Base-by-base conservation (phyloP, 768 basidiomycete species). In the Exidia glandulosa region DNA sequence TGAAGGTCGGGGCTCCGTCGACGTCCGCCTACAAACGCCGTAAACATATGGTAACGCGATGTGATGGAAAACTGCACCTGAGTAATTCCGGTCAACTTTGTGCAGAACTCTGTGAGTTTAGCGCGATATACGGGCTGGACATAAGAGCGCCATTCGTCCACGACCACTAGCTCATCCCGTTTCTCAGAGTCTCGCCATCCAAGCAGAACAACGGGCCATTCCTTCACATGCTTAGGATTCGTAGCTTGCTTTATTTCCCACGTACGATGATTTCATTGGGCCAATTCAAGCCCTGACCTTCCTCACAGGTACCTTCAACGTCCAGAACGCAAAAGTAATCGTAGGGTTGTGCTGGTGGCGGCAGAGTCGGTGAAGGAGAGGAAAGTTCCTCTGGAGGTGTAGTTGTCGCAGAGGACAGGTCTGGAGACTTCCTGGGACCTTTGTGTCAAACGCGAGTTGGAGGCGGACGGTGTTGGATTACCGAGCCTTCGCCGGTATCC, bases 231-330 rank as follows among this genome's bases (percentile, higher is more conserved):
- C 48, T 9, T 48, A 6, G 47, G 30, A 54, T 14, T 14, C 27
- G 55, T 36, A 59, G 56, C 31, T 33, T 56, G 56, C 55, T 57
- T 63, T 30, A 60, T 58, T 56, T 52, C 61, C 50, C 59, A 79
- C 86, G 68, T 70, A 90, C 95, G 63, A 98, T 96, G 59, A 98
- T 94, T 74, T 98, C 95, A 72, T 96, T 96, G 2, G 94, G 90
- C 73, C 85, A 95, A 59, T 86, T 81, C 63, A 92, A 90, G 66
- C 79, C 79, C 33, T 82, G 79, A 36, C 86, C 87, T 65, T 70
- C 71, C 48, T 79, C 69, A 66, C 92, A 94, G 2, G 92, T 94
- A 13, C 85, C 92, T 69, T 94, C 92, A 57, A 94, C 86, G 66
- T 97, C 94, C 59, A 95, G 77, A 34, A 96, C 86, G 19, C 96